phyloP scores from a whole-genome alignment of 2,329 filamentous ascomycete species.

The Aspergillus sp. region DNA sequence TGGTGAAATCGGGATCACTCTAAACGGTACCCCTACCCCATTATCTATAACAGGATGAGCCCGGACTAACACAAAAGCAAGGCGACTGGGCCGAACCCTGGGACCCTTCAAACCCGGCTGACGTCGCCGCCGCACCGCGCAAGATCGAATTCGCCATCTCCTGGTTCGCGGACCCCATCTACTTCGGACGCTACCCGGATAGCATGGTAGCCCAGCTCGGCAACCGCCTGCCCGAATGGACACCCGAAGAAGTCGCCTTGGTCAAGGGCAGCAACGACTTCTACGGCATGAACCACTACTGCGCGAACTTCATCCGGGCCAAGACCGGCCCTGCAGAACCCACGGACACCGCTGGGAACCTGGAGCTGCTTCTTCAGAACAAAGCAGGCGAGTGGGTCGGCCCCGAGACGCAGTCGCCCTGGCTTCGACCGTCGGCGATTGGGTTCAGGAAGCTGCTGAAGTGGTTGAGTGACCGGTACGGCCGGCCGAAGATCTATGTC shows the following conservation, averaged over 20 bases:
- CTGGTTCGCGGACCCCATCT: conserved; percentile 88
- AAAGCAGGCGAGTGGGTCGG: conserved; percentile 74
- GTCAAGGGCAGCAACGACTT: conserved; percentile 88
- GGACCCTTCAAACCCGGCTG: conserved; percentile 72
- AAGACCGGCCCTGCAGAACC: conserved; percentile 59
- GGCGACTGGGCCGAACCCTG: conserved; percentile 80
- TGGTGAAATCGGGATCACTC: conserved; percentile 81
- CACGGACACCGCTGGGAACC: conserved; percentile 72
- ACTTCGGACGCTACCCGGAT: conserved; percentile 78
- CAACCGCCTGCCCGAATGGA: conserved; percentile 72
- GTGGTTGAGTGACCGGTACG: conserved; percentile 77
- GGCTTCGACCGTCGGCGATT: conserved; percentile 73
- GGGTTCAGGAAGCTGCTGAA: conserved; percentile 76
- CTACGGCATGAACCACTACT: conserved; percentile 95
- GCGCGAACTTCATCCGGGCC: conserved; percentile 81
- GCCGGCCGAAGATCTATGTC: conserved; percentile 75
- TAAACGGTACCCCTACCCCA: conserved; percentile 64
- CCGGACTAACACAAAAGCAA: conserved; percentile 24
- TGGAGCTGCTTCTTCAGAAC: conserved; percentile 70
- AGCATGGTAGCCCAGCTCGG: conserved; percentile 82
- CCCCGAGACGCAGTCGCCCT: conserved; percentile 76
- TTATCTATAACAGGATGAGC: too few species aligned
- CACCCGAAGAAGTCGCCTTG: conserved; percentile 68
- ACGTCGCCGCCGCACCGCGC: conserved; percentile 73
- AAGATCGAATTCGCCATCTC: conserved; percentile 85